Base-by-base conservation (phyloP, 1,139 yeast genomes). In the Spathaspora sp. region DNA sequence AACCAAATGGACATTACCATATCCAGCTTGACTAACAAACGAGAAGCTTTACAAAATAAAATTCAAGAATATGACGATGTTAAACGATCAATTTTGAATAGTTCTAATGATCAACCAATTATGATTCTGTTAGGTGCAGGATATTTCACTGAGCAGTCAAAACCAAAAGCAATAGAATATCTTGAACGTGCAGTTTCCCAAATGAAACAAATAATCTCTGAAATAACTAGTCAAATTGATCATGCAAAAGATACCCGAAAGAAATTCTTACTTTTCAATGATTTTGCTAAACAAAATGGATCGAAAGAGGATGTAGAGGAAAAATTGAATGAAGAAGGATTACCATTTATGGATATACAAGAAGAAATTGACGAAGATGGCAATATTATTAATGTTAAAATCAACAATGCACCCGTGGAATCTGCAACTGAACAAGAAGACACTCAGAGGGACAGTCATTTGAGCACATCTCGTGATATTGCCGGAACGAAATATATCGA, bases 331-430 rank as follows among this genome's bases (percentile, higher is more conserved):
- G 76, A 71, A 44, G 81, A 72, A 17, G 81, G 74, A 0, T 60
- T 83, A 3, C 89, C 89, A 20, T 60, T 65, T 43, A 82, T 90
- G 84, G 97, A 90, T 48, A 90, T 90, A 18, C 76, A 84, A 44
- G 97, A 91, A 59, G 90, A 86, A 47, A 65, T 91, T 38, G 97
- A 90, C 61, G 96, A 87, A 1, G 82, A 86, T 10, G 97, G 83
- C 0, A 82, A 86, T 51, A 74, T 89, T 1, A 59, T 85, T 0
- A 61, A 53, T 13, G 69, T 75, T 9, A 67, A 70, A 20, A 46
- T 70, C 5, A 68, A 67, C 44, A 56, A 66, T 41, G 29, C n/a
- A 8, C 38, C 45, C 2, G 29, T 39, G n/a, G 41, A 38, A 10
- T n/a, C 18, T 15, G 13, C 13, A 29, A 4, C 23, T 20, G 13